Base-by-base conservation (phyloP, 2,329 filamentous ascomycete species). In the Dryadomyces quercivorus region DNA sequence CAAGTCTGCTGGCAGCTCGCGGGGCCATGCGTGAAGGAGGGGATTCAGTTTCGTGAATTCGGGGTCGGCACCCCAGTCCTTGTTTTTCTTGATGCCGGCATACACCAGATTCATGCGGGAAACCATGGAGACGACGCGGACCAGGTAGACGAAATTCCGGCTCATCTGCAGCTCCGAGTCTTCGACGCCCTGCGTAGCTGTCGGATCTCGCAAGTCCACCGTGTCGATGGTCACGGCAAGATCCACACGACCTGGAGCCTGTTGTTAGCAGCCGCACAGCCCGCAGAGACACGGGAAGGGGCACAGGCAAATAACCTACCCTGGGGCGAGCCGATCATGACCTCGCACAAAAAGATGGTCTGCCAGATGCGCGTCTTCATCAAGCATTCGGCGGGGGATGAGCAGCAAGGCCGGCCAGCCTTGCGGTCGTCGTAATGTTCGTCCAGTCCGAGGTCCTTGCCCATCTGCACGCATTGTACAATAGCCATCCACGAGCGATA, bases 401-500 rank as follows among this genome's bases (percentile, higher is more conserved):
- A 82, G 5, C 80, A 82, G 65, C 93, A 97, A 1, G 77, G 67
- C 53, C 78, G 79, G 21, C 85, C 87, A 52, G 81, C 78, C 59
- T 84, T 78, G 66, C 97, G 93, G 47, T 84, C 81, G 56, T 86
- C 83, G 58, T 82, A 82, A 69, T 97, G 92, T 59, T 95, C 89
- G 64, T 96, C 84, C 6, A 97, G 73, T 20, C 90, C 88, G 36
- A 97, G 74, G 65, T 96, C 92, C 63, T 94, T 93, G 26, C 83
- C 89, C 88, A 97, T 95, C 49, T 90, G 85, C 8, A 95, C 85
- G 59, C 92, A 89, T 57, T 91, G 88, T 53, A 95, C 92, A 20
- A 95, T 82, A 5, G 87, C 88, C 82, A 96, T 95, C 92, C 93
- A 97, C 0, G 93, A 97, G 42, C 92, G 84, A 69, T 93, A 97